Evolutionary conservation across 2,329 filamentous ascomycete species (phyloP).

Genomic region (Xylaria sp.): DNA sequence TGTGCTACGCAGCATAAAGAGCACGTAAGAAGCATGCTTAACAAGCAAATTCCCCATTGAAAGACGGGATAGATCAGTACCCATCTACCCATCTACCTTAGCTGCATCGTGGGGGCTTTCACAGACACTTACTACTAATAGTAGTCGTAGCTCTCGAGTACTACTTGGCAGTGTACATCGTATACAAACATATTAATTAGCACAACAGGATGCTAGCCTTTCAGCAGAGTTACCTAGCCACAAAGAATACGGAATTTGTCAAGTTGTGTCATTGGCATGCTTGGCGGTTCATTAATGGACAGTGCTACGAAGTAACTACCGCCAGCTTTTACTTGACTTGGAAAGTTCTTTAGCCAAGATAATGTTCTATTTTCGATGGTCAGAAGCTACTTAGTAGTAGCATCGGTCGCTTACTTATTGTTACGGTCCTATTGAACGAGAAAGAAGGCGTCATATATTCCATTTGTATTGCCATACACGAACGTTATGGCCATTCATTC

Average conservation of each 20-base stretch:
- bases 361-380: conserved; percentile 19
- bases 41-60: no score
- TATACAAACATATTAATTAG: conserved; percentile 11
- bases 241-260: conserved; percentile 27
- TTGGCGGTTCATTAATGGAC: conserved; percentile 17
- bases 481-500: neutral
- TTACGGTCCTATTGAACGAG: neutral
- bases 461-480: no score
- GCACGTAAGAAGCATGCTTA: neutral
- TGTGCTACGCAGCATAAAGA: neutral
- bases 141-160: neutral
- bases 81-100: neutral
- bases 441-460: neutral
- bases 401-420: conserved; percentile 1
- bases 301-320: neutral
- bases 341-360: neutral
- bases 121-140: neutral
- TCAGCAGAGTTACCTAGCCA: conserved; percentile 11
- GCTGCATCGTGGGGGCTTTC: no score
- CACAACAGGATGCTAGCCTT: conserved; percentile 19
- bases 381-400: neutral
- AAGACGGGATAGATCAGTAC: neutral
- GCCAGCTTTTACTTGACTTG: conserved; percentile 11
- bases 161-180: neutral
- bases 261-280: conserved; percentile 18